Evolutionary conservation across 2,329 filamentous ascomycete genomes (phyloP).

Genomic region (Huntiella moniliformis): DNA sequence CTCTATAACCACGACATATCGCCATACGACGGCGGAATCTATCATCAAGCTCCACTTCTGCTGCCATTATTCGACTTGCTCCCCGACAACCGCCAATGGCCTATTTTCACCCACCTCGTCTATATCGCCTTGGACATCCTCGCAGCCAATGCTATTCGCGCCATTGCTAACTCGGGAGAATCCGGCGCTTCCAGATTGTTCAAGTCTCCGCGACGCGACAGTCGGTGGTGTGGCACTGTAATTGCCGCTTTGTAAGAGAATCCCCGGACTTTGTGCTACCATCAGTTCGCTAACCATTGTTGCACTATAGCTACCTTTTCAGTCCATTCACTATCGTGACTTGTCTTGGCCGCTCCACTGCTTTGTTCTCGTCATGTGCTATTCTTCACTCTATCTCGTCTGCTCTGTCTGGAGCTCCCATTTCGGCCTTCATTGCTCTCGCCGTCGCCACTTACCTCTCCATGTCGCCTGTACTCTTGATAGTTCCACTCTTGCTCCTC

Average conservation of each 20-base stretch:
- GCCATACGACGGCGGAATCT: slow-evolving; percentile 85
- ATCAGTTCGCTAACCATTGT: slow-evolving; percentile 6
- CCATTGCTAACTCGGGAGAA: slow-evolving; percentile 67
- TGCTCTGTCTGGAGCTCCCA: slow-evolving; percentile 52
- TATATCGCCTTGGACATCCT: slow-evolving; percentile 68
- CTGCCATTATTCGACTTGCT: slow-evolving; percentile 82
- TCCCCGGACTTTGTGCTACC: not conserved
- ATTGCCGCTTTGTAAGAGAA: slow-evolving; percentile 56
- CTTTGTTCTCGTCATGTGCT: slow-evolving; percentile 72
- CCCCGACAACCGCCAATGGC: slow-evolving; percentile 46
- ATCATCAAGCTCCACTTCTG: slow-evolving; percentile 67
- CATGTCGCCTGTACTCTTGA: slow-evolving; percentile 74
- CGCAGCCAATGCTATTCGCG: slow-evolving; percentile 59
- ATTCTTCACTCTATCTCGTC: slow-evolving; percentile 69
- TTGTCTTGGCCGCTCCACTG: slow-evolving; percentile 77
- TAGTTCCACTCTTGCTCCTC: slow-evolving; percentile 64
- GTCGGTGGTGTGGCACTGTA: slow-evolving; percentile 54
- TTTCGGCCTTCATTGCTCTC: slow-evolving; percentile 66
- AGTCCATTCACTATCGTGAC: slow-evolving; percentile 87
- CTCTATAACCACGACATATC: slow-evolving; percentile 92
- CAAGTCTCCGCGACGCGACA: slow-evolving; percentile 53
- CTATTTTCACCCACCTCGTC: slow-evolving; percentile 58
- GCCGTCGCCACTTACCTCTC: slow-evolving; percentile 80
- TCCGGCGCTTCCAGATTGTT: slow-evolving; percentile 56
- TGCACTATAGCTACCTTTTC: slow-evolving; percentile 54